phyloP scores from a whole-genome alignment of 2,329 filamentous ascomycete species.

The Colletotrichum shisoi region DNA sequence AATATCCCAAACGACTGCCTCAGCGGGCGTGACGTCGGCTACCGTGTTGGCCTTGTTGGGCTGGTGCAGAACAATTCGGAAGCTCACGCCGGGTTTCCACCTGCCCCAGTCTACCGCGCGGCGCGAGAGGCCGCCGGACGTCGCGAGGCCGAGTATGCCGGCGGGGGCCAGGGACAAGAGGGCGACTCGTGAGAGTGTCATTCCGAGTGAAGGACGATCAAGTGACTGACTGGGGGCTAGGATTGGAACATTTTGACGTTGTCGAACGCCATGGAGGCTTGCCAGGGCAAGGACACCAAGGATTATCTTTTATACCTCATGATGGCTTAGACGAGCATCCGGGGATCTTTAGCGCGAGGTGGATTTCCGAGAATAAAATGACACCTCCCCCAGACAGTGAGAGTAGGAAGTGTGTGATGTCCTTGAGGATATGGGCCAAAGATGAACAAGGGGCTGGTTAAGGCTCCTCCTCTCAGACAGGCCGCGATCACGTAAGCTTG shows the following conservation, averaged over 20 bases:
- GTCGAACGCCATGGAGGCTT: too few species aligned
- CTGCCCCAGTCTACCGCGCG: conserved; percentile 38
- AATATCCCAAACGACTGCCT: conserved; percentile 47
- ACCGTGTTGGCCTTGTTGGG: conserved; percentile 45
- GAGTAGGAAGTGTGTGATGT: background rate
- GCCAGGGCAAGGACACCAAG: background rate
- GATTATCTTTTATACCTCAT: background rate
- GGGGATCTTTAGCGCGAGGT: background rate
- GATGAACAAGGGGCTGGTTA: background rate
- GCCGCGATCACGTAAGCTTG: conserved; percentile 2
- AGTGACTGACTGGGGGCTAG: conserved; percentile 30
- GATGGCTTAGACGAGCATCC: background rate
- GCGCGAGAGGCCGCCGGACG: background rate
- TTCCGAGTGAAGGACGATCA: background rate
- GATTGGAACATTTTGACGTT: background rate
- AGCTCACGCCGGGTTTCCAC: conserved; percentile 45
- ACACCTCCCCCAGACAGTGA: background rate
- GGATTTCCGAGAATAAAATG: background rate
- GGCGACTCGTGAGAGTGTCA: conserved; percentile 10
- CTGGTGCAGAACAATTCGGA: conserved; percentile 47
- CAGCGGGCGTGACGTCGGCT: conserved; percentile 43
- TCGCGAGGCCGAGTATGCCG: conserved; percentile 19
- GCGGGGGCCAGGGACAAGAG: conserved; percentile 22
- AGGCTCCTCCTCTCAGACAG: conserved; percentile 1
- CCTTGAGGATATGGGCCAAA: background rate